A percentile compares a stretch with the other conserved stretches of the same genome.
Evolutionary conservation across 345 rosid species (phyloP).

Genomic region (Firmiana major): DNA sequence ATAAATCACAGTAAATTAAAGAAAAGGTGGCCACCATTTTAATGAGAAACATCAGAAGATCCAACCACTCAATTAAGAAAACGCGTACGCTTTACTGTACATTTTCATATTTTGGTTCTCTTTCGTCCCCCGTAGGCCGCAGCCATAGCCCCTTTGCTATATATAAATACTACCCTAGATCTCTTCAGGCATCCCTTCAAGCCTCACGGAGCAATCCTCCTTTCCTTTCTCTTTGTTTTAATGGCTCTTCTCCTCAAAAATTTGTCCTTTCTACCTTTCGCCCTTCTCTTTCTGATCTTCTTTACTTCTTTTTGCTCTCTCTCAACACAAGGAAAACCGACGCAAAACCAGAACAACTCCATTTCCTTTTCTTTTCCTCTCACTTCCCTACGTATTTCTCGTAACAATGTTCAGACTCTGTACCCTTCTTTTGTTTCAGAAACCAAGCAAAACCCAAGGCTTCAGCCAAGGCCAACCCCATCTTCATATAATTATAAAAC

Average conservation of each 20-base stretch:
- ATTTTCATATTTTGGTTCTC: not conserved
- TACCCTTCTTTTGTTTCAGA: slow-evolving; percentile 20
- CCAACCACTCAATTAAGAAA: not conserved
- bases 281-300: not conserved
- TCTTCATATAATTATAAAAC: slow-evolving; percentile 36
- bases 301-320: not conserved
- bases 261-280: not conserved
- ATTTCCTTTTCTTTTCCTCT: slow-evolving; percentile 37
- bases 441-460: slow-evolving; percentile 16
- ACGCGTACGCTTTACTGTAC: not conserved
- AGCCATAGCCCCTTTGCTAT: not conserved
- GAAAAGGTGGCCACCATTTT: not conserved
- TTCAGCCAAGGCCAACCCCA: not conserved
- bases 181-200: too few species aligned
- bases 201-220: too few species aligned
- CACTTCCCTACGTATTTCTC: slow-evolving; percentile 24
- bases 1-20: not conserved
- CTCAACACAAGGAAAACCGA: not conserved
- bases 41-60: not conserved
- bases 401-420: slow-evolving; percentile 9
- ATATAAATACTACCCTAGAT: slow-evolving; percentile 3
- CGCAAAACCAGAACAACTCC: not conserved
- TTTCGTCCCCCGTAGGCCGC: not conserved
- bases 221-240: too few species aligned
- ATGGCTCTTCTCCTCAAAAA: not conserved